Evolutionary conservation across 2,329 filamentous ascomycete species (phyloP).

Genomic region (Fusarium drepaniforme): DNA sequence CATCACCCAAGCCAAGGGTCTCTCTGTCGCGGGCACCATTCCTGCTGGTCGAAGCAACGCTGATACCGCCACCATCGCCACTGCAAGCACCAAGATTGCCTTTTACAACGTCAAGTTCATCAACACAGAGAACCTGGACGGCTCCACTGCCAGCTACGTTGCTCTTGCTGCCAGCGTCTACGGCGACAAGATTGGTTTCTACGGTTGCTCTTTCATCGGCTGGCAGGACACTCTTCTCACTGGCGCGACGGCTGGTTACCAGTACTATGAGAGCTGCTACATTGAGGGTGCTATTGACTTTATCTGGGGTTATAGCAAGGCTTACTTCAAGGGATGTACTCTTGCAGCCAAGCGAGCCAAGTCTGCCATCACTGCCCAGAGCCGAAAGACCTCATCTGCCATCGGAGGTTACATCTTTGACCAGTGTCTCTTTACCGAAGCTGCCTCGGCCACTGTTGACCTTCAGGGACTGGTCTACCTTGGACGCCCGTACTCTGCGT

Average conservation of each 20-base stretch:
- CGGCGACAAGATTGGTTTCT: constrained; percentile 46
- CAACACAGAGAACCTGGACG: constrained; percentile 55
- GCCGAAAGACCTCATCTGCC: constrained; percentile 40
- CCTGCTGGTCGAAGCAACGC: constrained; percentile 35
- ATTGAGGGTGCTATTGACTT: constrained; percentile 44
- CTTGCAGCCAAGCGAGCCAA: constrained; percentile 48
- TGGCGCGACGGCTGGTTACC: constrained; percentile 56
- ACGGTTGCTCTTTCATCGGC: constrained; percentile 58
- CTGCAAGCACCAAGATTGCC: constrained; percentile 52
- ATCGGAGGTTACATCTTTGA: constrained; percentile 49
- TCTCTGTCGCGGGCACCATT: constrained; percentile 25
- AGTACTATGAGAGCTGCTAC: constrained; percentile 58
- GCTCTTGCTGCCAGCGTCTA: constrained; percentile 52
- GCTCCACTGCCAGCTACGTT: constrained; percentile 53
- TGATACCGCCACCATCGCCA: constrained; percentile 34
- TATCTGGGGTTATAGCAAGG: constrained; percentile 45
- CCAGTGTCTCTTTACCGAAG: constrained; percentile 43
- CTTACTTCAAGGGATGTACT: constrained; percentile 51
- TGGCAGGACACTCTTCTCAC: constrained; percentile 62
- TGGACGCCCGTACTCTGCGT: constrained; percentile 59
- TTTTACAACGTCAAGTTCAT: constrained; percentile 71
- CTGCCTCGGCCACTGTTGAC: constrained; percentile 34
- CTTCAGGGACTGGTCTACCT: constrained; percentile 55
- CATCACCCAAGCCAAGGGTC: constrained; percentile 30
- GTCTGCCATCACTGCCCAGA: constrained; percentile 46